A percentile compares a stretch with the other conserved stretches of the same genome.
phyloP scores from a whole-genome alignment of 2,329 filamentous ascomycete species.

The Sporothrix variecibatus region DNA sequence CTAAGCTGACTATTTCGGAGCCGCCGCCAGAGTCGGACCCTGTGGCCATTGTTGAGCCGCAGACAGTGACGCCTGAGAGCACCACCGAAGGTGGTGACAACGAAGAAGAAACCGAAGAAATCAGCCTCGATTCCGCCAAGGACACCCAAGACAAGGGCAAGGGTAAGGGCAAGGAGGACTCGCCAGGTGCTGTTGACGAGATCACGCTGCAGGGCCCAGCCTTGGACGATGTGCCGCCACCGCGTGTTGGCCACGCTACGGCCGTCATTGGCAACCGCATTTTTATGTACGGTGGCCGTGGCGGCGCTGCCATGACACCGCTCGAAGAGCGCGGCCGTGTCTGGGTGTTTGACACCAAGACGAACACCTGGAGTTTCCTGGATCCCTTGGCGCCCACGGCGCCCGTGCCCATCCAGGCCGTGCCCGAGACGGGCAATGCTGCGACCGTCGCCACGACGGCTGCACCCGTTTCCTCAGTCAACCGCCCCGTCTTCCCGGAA shows the following conservation, averaged over 20 bases:
- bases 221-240: constrained; percentile 56
- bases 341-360: constrained; percentile 72
- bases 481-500: constrained; percentile 52
- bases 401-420: constrained; percentile 37
- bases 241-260: constrained; percentile 73
- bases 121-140: constrained; percentile 1
- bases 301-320: constrained; percentile 66
- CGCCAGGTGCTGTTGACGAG: constrained; percentile 20
- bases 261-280: constrained; percentile 68
- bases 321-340: constrained; percentile 73
- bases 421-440: constrained; percentile 27
- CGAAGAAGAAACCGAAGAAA: constrained; percentile 34
- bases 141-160: constrained; percentile 40
- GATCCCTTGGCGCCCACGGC: constrained; percentile 53
- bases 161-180: constrained; percentile 36
- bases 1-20: constrained; percentile 34
- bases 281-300: constrained; percentile 80
- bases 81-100: constrained; percentile 33
- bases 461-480: not conserved
- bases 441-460: constrained; percentile 25
- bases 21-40: constrained; percentile 30
- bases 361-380: constrained; percentile 65
- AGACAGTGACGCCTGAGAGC: constrained; percentile 6
- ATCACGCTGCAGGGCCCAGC: constrained; percentile 38
- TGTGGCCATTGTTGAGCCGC: constrained; percentile 28